Evolutionary conservation across 495 filamentous ascomycete genomes (phyloP).

Genomic region (Amphirosellinia nigrospora): DNA sequence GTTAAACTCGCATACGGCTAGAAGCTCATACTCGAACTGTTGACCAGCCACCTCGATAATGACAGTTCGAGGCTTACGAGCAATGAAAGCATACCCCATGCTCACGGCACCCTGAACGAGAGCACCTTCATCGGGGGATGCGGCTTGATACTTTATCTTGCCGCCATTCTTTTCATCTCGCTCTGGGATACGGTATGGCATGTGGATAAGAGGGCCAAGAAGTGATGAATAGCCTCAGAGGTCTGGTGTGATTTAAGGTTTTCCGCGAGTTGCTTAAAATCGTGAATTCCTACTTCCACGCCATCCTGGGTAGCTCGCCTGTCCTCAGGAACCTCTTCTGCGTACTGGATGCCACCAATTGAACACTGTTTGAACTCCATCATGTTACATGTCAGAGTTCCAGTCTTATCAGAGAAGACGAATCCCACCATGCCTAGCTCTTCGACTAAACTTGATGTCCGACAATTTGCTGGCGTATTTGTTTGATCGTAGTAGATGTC

Average conservation of each 20-base stretch:
- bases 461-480: conserved; percentile 93
- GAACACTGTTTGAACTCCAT: conserved; percentile 98
- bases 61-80: conserved; percentile 86
- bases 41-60: conserved; percentile 75
- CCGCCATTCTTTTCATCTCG: conserved; percentile 73
- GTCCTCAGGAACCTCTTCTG: conserved; percentile 92
- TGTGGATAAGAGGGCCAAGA: conserved; percentile 83
- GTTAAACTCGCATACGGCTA: conserved; percentile 98
- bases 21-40: conserved; percentile 83
- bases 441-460: conserved; percentile 95
- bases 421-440: conserved; percentile 98
- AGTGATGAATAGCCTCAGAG: conserved; percentile 80
- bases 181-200: conserved; percentile 98
- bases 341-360: conserved; percentile 93
- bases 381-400: conserved; percentile 97
- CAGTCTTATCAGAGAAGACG: conserved; percentile 99
- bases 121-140: conserved; percentile 96
- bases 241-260: conserved; percentile 76
- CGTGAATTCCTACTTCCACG: conserved; percentile 80
- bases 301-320: conserved; percentile 80
- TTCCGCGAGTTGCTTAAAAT: conserved; percentile 77
- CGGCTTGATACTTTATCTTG: conserved; percentile 95
- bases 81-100: conserved; percentile 88
- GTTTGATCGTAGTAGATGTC: conserved; percentile 98
- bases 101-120: conserved; percentile 88